phyloP scores from a whole-genome alignment of 106 monocot genomes.

The Phalaenopsis aphrodite region DNA sequence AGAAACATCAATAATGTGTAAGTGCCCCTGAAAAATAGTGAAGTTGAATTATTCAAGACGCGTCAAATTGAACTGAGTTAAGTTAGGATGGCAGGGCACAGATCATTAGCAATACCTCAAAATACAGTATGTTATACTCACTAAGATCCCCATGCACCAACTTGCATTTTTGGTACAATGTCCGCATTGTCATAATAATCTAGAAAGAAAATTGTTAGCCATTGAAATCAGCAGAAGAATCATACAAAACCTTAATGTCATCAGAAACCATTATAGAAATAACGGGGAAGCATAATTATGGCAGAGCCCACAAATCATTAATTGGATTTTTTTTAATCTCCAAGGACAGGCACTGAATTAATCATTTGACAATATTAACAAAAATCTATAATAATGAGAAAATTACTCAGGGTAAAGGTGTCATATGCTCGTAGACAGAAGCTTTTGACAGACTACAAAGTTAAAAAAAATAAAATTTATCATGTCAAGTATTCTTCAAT shows the following conservation, averaged over 20 bases:
- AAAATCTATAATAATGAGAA: not conserved
- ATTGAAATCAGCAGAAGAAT: not conserved
- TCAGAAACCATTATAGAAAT: not conserved
- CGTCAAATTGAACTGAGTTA: not conserved
- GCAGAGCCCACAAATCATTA: not conserved
- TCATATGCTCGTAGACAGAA: not conserved
- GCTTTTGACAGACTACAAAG: not conserved
- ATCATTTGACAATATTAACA: not conserved
- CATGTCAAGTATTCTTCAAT: not conserved
- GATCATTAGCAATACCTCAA: slow-evolving; percentile 46
- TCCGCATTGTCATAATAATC: slow-evolving; percentile 88
- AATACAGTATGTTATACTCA: slow-evolving; percentile 98
- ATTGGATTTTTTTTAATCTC: not conserved
- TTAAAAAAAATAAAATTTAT: not conserved
- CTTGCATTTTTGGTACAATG: slow-evolving; percentile 89
- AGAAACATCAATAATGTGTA: slow-evolving; percentile 96
- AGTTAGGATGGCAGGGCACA: not conserved
- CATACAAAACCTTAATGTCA: not conserved
- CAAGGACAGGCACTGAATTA: not conserved
- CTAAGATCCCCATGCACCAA: slow-evolving; percentile 98
- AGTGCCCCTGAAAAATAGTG: slow-evolving; percentile 61
- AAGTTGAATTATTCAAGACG: not conserved
- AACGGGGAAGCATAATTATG: not conserved
- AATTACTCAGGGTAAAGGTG: not conserved
- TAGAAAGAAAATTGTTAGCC: slow-evolving; percentile 15